These are phyloP conservation scores for Amaranthus cruentus DNA, from an alignment of 148 eudicot genomes.

Conservation along the genomic window DNA sequence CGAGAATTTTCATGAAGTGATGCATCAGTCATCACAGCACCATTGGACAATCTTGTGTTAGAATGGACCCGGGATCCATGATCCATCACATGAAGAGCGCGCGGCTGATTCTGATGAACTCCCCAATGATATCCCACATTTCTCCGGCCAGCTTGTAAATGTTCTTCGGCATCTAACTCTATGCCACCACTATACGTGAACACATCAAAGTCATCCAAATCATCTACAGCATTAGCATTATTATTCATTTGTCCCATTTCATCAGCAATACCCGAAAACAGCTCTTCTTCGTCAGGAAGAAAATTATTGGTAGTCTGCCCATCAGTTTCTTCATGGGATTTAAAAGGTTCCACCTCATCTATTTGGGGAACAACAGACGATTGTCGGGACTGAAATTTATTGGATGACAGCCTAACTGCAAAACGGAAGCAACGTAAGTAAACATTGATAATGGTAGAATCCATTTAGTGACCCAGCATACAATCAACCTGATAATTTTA, in stretches of 20 bases:
- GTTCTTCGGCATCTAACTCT: constrained; percentile 56
- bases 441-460: no score
- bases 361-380: constrained; percentile 25
- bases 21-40: constrained; percentile 24
- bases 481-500: not conserved
- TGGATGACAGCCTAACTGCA: constrained; percentile 41
- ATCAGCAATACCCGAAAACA: constrained; percentile 54
- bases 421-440: constrained; percentile 9
- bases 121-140: constrained; percentile 30
- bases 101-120: constrained; percentile 27
- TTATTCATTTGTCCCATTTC: constrained; percentile 30
- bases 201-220: constrained; percentile 59
- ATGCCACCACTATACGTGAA: constrained; percentile 64
- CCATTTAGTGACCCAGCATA: not conserved
- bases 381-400: constrained; percentile 31
- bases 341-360: constrained; percentile 32
- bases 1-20: constrained; percentile 35
- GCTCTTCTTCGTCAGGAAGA: constrained; percentile 79
- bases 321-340: constrained; percentile 39
- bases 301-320: constrained; percentile 48
- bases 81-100: constrained; percentile 25
- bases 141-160: constrained; percentile 24
- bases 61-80: constrained; percentile 25
- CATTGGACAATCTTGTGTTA: constrained; percentile 18
- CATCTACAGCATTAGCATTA: constrained; percentile 17